These are phyloP conservation scores for Naganishia sp. DNA, from an alignment of 1,284 basidiomycete genomes.

Conservation along the genomic window DNA sequence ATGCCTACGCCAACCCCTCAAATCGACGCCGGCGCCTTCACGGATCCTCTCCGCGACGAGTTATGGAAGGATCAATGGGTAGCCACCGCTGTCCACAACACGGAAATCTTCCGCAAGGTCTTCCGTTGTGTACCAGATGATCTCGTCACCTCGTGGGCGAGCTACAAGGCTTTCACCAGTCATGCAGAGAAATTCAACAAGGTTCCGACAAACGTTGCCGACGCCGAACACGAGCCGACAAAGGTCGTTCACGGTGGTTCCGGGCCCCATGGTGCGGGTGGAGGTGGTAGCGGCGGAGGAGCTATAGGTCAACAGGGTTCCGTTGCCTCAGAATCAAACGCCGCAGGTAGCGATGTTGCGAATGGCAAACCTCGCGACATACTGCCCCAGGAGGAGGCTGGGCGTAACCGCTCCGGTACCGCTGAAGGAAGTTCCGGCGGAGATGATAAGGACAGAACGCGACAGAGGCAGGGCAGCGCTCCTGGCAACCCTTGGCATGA, in stretches of 20 bases:
- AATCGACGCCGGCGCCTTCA: conserved; percentile 75
- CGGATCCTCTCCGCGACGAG: conserved; percentile 77
- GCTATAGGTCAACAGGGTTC: conserved; percentile 44
- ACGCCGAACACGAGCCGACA: conserved; percentile 42
- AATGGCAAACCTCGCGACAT: conserved; percentile 36
- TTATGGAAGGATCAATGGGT: conserved; percentile 92
- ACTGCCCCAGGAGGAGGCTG: neutral
- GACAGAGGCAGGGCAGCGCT: conserved; percentile 50
- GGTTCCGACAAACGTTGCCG: conserved; percentile 47
- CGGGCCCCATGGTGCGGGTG: conserved; percentile 54
- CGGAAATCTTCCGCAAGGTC: conserved; percentile 88
- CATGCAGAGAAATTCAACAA: conserved; percentile 70
- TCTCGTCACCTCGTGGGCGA: conserved; percentile 86
- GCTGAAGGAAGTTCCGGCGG: conserved; percentile 9
- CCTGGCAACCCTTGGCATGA: conserved; percentile 72
- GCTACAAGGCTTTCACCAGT: conserved; percentile 78
- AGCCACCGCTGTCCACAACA: conserved; percentile 79
- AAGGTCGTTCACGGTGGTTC: conserved; percentile 46
- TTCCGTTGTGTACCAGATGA: conserved; percentile 92
- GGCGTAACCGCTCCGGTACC: neutral
- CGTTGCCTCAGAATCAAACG: neutral
- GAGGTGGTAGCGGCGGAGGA: conserved; percentile 54
- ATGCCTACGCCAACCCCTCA: conserved; percentile 68
- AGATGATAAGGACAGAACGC: conserved; percentile 11
- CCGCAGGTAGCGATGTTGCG: conserved; percentile 33